These are phyloP conservation scores for Ophiocordyceps sinensis DNA, from an alignment of 2,329 filamentous ascomycete genomes.

Conservation along the genomic window DNA sequence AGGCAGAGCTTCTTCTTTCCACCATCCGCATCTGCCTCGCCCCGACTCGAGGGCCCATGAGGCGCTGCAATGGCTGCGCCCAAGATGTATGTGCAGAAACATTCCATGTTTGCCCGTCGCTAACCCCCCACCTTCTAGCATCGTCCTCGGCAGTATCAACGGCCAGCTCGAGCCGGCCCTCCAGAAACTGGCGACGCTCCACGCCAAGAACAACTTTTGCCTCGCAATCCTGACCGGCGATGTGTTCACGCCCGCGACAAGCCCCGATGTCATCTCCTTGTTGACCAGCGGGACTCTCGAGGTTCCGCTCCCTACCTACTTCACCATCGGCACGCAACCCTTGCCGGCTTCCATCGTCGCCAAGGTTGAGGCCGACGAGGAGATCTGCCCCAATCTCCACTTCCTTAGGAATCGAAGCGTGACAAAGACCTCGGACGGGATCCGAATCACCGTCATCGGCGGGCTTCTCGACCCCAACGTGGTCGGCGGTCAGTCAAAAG, in stretches of 20 bases:
- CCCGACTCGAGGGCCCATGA: background rate
- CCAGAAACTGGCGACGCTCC: slow-evolving; percentile 63
- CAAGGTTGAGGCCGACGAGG: slow-evolving; percentile 58
- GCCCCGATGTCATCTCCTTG: slow-evolving; percentile 42
- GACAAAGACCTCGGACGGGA: slow-evolving; percentile 78
- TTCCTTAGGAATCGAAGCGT: slow-evolving; percentile 78
- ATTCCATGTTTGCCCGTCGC: background rate
- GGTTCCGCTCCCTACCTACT: slow-evolving; percentile 78
- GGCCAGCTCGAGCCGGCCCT: slow-evolving; percentile 66
- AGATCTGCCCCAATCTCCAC: slow-evolving; percentile 80
- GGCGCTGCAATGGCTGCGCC: slow-evolving; percentile 26
- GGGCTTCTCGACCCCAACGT: slow-evolving; percentile 52
- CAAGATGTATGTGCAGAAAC: slow-evolving; percentile 28
- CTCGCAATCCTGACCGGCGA: slow-evolving; percentile 77
- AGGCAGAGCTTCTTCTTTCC: background rate
- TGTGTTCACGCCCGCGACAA: slow-evolving; percentile 52
- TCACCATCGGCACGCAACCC: slow-evolving; percentile 61
- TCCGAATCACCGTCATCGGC: slow-evolving; percentile 77
- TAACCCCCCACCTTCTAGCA: slow-evolving; percentile 26
- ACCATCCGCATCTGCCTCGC: background rate
- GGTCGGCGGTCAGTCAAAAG: slow-evolving; percentile 48
- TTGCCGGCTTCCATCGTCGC: slow-evolving; percentile 58
- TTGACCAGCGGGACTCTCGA: slow-evolving; percentile 59
- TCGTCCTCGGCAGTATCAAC: slow-evolving; percentile 72
- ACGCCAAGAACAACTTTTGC: slow-evolving; percentile 76